phyloP scores from a whole-genome alignment of 371 early-diverging fungal genomes.

The Haplosporangium sp. region DNA sequence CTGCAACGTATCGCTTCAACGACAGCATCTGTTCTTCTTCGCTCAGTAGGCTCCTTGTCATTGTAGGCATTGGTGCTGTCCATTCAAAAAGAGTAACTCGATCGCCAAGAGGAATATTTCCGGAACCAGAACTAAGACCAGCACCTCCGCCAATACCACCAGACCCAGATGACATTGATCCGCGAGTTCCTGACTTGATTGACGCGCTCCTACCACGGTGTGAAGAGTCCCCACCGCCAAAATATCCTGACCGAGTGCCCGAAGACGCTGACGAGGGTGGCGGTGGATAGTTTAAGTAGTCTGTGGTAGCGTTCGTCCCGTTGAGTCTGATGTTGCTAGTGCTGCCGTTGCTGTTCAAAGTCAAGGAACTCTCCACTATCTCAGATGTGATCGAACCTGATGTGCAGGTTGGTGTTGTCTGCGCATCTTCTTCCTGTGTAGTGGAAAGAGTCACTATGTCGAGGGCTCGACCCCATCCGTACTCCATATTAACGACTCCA shows the following conservation, averaged over 20 bases:
- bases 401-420: not conserved
- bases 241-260: conserved; percentile 1
- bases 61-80: conserved; percentile 36
- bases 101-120: conserved; percentile 18
- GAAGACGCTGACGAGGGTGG: conserved; percentile 2
- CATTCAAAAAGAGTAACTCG: conserved; percentile 37
- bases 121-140: not conserved
- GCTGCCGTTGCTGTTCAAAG: conserved; percentile 10
- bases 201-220: conserved; percentile 30
- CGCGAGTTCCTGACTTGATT: conserved; percentile 36
- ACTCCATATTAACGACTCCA: conserved; percentile 86
- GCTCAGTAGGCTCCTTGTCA: conserved; percentile 24
- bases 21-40: conserved; percentile 58
- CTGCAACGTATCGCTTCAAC: conserved; percentile 57
- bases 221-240: not conserved
- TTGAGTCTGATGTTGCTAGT: conserved; percentile 2
- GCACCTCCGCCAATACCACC: not conserved
- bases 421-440: conserved; percentile 19
- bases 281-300: conserved; percentile 22
- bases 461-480: conserved; percentile 86
- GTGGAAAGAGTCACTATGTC: conserved; percentile 27
- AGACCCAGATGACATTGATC: conserved; percentile 28
- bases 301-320: not conserved
- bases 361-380: conserved; percentile 2
- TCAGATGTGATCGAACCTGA: conserved; percentile 3